A percentile compares a stretch with the other conserved stretches of the same genome.
Conservation (phyloP, 441 rosid genomes). For the Aleurites moluccanus region DNA sequence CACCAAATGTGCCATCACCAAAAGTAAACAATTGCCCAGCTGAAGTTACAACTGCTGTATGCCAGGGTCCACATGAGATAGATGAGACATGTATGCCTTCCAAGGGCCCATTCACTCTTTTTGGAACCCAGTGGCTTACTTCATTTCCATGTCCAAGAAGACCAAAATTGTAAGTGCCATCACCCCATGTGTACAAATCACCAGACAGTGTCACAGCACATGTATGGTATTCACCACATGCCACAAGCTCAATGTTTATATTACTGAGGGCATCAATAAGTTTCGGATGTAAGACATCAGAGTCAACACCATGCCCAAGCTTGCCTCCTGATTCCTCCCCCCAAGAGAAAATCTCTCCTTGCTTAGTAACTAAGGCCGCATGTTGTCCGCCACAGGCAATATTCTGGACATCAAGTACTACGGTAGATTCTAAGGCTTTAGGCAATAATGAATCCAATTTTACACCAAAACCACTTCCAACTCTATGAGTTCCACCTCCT, state of each 20-base stretch:
- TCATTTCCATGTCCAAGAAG: constrained; percentile 96
- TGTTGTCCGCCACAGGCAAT: constrained; percentile 92
- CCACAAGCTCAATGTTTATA: constrained; percentile 84
- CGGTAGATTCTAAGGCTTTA: constrained; percentile 89
- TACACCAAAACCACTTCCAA: constrained; percentile 51
- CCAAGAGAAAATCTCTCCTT: constrained; percentile 92
- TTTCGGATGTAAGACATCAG: constrained; percentile 82
- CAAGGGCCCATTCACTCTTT: constrained; percentile 82
- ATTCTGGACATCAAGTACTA: constrained; percentile 88
- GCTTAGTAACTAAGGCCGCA: constrained; percentile 92
- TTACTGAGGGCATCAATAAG: constrained; percentile 78
- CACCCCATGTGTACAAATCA: constrained; percentile 96
- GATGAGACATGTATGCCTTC: constrained; percentile 94
- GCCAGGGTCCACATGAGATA: constrained; percentile 97
- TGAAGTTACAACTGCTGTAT: constrained; percentile 93
- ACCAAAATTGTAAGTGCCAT: constrained; percentile 78
- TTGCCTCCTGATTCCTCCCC: constrained; percentile 97
- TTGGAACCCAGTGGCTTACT: constrained; percentile 79
- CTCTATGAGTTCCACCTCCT: constrained; percentile 83
- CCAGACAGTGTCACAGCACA: constrained; percentile 98
- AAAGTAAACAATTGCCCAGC: constrained; percentile 93
- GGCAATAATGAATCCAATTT: constrained; percentile 86
- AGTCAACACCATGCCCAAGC: constrained; percentile 98
- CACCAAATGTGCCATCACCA: constrained; percentile 98
- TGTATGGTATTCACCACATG: constrained; percentile 91